These are phyloP conservation scores for Hibiscus syriacus DNA, from an alignment of 345 rosid species.

Conservation along the genomic window DNA sequence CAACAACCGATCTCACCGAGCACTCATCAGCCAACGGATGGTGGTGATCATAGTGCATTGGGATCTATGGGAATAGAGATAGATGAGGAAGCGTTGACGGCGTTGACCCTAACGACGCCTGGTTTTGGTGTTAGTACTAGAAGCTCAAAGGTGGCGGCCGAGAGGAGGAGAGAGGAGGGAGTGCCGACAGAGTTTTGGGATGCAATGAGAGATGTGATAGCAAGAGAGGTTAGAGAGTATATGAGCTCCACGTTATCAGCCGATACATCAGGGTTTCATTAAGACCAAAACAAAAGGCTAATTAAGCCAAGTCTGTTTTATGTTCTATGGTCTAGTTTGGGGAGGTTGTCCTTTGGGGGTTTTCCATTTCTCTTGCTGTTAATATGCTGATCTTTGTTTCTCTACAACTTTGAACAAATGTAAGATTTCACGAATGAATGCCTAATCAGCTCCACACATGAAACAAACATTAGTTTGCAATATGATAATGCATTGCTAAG, in stretches of 20 bases:
- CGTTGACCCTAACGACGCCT: slow-evolving; percentile 60
- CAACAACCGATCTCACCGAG: neutral
- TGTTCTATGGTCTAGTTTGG: neutral
- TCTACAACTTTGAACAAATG: neutral
- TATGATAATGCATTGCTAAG: neutral
- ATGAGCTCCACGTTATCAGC: slow-evolving; percentile 31
- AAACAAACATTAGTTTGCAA: neutral
- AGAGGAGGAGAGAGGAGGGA: slow-evolving; percentile 17
- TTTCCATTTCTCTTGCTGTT: slow-evolving; percentile 12
- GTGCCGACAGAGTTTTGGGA: slow-evolving; percentile 55
- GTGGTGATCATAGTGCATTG: neutral
- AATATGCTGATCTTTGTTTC: slow-evolving; percentile 1
- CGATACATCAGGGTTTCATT: slow-evolving; percentile 23
- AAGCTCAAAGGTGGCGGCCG: slow-evolving; percentile 10
- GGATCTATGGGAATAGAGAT: slow-evolving; percentile 10
- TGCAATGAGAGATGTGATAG: slow-evolving; percentile 55
- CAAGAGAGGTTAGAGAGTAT: slow-evolving; percentile 54
- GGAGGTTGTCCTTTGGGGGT: too few relatives aligned
- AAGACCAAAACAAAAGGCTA: neutral
- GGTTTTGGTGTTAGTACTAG: slow-evolving; percentile 17
- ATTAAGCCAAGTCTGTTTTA: slow-evolving; percentile 13
- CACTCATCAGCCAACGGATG: neutral
- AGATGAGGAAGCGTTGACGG: slow-evolving; percentile 52
- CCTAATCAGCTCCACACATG: neutral
- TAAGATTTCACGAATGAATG: slow-evolving; percentile 3